phyloP scores from a whole-genome alignment of 116 monocot genomes.

The Phalaenopsis hybrid region DNA sequence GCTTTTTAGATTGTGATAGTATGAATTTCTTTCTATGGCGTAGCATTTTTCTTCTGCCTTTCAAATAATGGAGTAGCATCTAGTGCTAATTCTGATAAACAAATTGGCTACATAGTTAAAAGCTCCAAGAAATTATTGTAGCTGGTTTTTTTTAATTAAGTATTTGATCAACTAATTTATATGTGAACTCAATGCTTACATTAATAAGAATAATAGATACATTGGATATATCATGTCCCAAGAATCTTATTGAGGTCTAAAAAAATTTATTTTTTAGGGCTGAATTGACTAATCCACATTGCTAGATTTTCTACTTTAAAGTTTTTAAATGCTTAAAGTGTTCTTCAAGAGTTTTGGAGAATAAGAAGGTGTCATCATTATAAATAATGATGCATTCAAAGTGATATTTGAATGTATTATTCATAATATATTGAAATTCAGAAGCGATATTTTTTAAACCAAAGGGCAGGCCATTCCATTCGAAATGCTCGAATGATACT shows the following conservation, averaged over 20 bases:
- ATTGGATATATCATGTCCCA: neutral
- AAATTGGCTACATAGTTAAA: too few relatives aligned
- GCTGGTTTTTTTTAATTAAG: neutral
- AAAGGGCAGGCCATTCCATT: neutral
- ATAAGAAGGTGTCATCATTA: neutral
- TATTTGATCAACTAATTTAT: neutral
- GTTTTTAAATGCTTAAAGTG: neutral
- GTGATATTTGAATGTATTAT: neutral
- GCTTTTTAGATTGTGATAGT: neutral
- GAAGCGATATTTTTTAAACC: neutral
- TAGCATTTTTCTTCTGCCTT: neutral
- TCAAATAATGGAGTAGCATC: neutral
- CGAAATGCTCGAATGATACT: neutral
- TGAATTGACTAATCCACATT: too few relatives aligned
- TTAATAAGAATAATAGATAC: neutral
- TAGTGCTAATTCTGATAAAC: too few relatives aligned
- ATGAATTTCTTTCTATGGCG: neutral
- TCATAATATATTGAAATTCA: neutral
- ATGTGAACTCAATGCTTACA: neutral
- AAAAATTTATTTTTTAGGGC: too few relatives aligned
- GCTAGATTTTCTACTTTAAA: too few relatives aligned
- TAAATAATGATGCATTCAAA: neutral
- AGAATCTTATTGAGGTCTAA: neutral
- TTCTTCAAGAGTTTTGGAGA: neutral
- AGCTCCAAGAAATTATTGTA: neutral